These are phyloP conservation scores for Chiua virens DNA, from an alignment of 768 basidiomycete species.

Conservation along the genomic window DNA sequence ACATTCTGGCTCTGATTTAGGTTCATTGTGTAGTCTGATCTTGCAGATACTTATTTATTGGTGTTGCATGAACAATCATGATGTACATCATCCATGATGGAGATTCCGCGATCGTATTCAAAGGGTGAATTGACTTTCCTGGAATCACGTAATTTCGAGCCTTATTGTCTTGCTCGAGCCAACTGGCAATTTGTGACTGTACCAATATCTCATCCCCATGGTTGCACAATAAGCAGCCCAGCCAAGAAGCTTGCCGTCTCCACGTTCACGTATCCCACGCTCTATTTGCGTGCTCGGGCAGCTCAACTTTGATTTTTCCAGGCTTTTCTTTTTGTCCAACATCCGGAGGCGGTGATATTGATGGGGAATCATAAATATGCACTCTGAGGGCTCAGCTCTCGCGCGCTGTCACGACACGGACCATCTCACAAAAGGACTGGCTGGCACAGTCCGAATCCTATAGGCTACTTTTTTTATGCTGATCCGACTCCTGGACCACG, in stretches of 20 bases:
- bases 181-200: conserved; percentile 1
- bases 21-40: not conserved
- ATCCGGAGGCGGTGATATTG: not conserved
- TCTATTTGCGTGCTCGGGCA: not conserved
- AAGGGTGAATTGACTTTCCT: conserved; percentile 12
- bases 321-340: conserved; percentile 22
- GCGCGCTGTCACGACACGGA: conserved; percentile 7
- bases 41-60: not conserved
- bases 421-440: conserved; percentile 24
- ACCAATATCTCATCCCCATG: conserved; percentile 22
- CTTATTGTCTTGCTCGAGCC: conserved; percentile 27
- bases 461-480: conserved; percentile 21
- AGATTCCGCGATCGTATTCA: conserved; percentile 4
- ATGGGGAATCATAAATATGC: conserved; percentile 24
- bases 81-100: too few species aligned
- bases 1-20: not conserved
- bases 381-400: not conserved
- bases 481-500: conserved; percentile 14
- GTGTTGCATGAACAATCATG: too few species aligned
- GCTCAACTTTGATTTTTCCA: conserved; percentile 1
- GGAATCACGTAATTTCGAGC: conserved; percentile 6
- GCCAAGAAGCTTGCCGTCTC: conserved; percentile 16
- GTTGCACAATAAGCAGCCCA: conserved; percentile 29
- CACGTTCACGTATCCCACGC: conserved; percentile 19
- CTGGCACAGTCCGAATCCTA: conserved; percentile 27